Evolutionary conservation across 78 protist species (phyloP).

Genomic region (Diacronema lutheri): DNA sequence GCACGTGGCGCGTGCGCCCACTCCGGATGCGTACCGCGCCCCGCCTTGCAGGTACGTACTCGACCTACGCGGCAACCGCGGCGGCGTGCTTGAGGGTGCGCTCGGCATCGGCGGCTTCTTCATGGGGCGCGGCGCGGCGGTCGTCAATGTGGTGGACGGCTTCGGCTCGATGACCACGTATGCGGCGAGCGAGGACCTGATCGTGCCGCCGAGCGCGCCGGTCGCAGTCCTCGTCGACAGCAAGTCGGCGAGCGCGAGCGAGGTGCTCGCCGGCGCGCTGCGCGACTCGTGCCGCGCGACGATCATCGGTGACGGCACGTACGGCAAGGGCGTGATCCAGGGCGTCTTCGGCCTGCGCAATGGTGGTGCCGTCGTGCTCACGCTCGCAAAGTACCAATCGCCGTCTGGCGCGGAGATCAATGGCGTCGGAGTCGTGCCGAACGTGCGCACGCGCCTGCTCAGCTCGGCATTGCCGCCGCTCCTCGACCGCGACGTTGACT

Average conservation of each 20-base stretch:
- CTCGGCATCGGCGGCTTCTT: neutral
- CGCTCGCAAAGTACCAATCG: neutral
- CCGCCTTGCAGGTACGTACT: neutral
- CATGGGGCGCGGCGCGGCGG: neutral
- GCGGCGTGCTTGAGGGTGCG: neutral
- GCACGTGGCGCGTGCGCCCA: no score
- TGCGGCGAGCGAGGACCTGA: neutral
- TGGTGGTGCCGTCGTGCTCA: neutral
- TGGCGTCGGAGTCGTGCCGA: neutral
- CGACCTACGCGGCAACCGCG: conserved; percentile 1
- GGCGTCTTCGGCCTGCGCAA: neutral
- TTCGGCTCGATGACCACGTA: neutral
- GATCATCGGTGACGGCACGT: neutral
- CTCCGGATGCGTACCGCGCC: no score
- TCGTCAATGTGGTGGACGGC: neutral
- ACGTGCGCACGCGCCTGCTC: neutral
- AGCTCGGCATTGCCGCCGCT: neutral
- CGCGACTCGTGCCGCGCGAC: neutral
- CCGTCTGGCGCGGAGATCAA: neutral
- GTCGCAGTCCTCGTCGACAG: neutral
- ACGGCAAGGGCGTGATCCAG: conserved; percentile 19
- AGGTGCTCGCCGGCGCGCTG: conserved; percentile 13
- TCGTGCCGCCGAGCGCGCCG: neutral
- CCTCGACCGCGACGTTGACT: no score
- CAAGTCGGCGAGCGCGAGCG: neutral